Base-by-base conservation (phyloP, 768 basidiomycete species). In the Sistotremastrum niveocremeum region DNA sequence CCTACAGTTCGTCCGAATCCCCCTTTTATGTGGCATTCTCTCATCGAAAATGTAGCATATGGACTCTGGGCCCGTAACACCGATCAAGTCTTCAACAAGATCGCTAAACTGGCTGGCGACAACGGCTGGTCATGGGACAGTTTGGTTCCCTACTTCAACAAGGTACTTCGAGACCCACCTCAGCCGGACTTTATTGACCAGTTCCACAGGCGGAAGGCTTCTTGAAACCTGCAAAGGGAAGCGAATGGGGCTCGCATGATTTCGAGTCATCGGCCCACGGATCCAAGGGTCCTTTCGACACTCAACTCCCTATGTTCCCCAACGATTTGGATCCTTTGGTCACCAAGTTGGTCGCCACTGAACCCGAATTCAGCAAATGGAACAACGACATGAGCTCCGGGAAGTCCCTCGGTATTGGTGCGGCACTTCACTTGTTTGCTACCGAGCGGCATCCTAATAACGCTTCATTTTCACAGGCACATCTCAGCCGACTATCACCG, bases 321-420 rank as follows among this genome's bases (percentile, higher is more conserved):
- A 33, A 28, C 11, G 36, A 40, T 10, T 28, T 40, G 7, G 33
- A 45, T 38, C 7, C 46, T 7, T 35, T 33, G 7, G 48, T 57
- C 29, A 12, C 20, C 20, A 20, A 20, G 20, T 20, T 20, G 20
- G 20, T 51, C 3, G 42, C 45, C 28, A 47, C 53, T 4, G 49
- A 52, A 4, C 5, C 45, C 12, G 49, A 53, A 36, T 42, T 51
- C 7, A 5, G 44, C 4, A 57, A 60, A 41, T 60, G 57, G 37
- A 54, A 56, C 33, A 8, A 42, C 29, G 58, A 60, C 46, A 48
- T 47, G 47, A 57, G 55, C 45, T 50, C 52, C 2, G 58, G 57
- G 1, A 42, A 47, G 4, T 53, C 54, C 2, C n/a, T 58, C 1
- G 58, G 58, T 7, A 45, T 57, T 11, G 52, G 58, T 60, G 9